These are phyloP conservation scores for Oehlia diaphana DNA, from an alignment of 192 early-diverging fungal genomes.

Conservation along the genomic window DNA sequence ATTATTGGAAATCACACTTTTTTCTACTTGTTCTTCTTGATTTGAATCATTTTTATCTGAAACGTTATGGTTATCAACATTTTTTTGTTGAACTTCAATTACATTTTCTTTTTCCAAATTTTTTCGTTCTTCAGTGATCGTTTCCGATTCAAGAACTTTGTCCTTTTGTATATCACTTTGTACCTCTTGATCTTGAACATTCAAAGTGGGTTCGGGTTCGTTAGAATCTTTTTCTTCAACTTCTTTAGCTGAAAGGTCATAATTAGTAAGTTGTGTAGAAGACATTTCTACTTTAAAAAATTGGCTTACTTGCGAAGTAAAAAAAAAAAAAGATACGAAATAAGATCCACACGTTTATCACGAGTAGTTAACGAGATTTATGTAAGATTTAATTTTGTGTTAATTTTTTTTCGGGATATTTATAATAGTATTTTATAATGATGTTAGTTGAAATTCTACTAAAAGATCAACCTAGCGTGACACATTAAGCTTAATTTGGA, in stretches of 20 bases:
- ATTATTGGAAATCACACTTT: background rate
- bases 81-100: background rate
- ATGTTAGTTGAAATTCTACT: background rate
- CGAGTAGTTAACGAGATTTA: background rate
- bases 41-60: background rate
- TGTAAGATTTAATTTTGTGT: background rate
- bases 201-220: too few relatives aligned
- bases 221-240: background rate
- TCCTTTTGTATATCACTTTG: background rate
- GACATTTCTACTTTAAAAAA: slow-evolving; percentile 12
- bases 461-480: background rate
- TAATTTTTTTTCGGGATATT: background rate
- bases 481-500: background rate
- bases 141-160: background rate
- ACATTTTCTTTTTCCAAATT: background rate
- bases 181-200: background rate
- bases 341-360: background rate
- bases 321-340: background rate
- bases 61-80: background rate
- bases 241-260: background rate
- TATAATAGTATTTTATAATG: background rate
- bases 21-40: background rate
- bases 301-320: slow-evolving; percentile 10
- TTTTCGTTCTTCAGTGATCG: background rate
- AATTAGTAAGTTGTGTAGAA: slow-evolving; percentile 19